phyloP scores from a whole-genome alignment of 225 moss, liverwort and hornwort species.

The Takakia lepidozioides region DNA sequence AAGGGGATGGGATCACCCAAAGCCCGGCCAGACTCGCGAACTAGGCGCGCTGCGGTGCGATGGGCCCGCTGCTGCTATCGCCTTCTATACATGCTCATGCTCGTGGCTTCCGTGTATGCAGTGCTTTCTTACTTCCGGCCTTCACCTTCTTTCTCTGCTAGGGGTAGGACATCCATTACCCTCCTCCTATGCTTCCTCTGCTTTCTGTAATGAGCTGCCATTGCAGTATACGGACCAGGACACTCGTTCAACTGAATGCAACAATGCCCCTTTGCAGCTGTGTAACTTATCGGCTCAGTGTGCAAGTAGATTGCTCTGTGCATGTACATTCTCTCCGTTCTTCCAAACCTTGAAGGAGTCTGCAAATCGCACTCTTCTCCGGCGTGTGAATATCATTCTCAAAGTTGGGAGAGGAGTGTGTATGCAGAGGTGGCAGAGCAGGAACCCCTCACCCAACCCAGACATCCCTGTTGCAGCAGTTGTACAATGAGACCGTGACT shows the following conservation, averaged over 20 bases:
- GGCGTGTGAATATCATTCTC: too few relatives aligned
- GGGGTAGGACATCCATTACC: constrained; percentile 11
- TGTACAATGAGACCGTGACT: constrained; percentile 23
- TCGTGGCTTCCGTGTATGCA: constrained; percentile 45
- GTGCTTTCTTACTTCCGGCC: constrained; percentile 57
- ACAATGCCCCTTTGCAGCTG: not conserved
- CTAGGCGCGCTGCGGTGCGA: constrained; percentile 36
- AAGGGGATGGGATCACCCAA: constrained; percentile 65
- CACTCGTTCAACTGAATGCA: not conserved
- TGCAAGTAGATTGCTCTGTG: not conserved
- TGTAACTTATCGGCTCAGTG: not conserved
- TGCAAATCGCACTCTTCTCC: too few relatives aligned
- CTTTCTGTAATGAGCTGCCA: too few relatives aligned
- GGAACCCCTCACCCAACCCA: constrained; percentile 9
- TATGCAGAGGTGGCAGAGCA: constrained; percentile 29
- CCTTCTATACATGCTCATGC: constrained; percentile 23
- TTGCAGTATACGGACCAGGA: not conserved
- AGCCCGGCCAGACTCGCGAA: constrained; percentile 48
- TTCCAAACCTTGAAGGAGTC: not conserved
- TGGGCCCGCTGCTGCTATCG: constrained; percentile 54
- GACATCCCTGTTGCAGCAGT: constrained; percentile 8
- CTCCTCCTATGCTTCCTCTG: too few relatives aligned
- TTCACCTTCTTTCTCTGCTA: constrained; percentile 16
- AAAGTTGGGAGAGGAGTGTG: constrained; percentile 2
- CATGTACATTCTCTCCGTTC: not conserved